Conservation (phyloP, 306 rosid genomes). For the Cucumis cinereus region DNA sequence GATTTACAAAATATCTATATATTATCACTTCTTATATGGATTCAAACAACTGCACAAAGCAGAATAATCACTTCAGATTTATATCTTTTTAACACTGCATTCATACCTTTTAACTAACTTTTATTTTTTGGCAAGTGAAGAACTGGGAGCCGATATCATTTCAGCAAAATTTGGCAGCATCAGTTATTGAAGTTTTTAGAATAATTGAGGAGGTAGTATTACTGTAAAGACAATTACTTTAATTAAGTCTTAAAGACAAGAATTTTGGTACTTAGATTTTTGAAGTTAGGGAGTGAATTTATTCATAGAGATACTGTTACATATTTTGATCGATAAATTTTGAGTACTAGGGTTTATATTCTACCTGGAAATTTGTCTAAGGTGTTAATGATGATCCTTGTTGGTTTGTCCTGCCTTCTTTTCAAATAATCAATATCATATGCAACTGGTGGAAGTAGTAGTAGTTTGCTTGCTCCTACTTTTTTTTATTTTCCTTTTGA, state of each 20-base stretch:
- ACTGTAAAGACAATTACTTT: background rate
- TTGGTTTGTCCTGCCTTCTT: background rate
- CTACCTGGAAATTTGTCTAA: background rate
- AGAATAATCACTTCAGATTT: background rate
- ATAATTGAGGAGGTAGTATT: conserved; percentile 42
- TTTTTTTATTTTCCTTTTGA: background rate
- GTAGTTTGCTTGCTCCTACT: background rate
- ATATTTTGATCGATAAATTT: background rate
- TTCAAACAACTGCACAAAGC: background rate
- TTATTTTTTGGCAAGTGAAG: conserved; percentile 18
- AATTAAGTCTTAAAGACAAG: background rate
- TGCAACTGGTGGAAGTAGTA: background rate
- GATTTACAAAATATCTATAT: background rate
- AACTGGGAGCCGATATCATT: conserved; percentile 44
- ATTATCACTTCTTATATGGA: background rate
- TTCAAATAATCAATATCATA: background rate
- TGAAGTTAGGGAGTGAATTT: background rate
- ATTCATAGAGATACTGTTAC: background rate
- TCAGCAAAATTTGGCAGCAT: conserved; percentile 42
- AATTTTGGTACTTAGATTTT: background rate
- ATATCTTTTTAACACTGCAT: background rate
- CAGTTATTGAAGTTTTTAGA: conserved; percentile 41
- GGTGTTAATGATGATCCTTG: background rate
- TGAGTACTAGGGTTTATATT: background rate
- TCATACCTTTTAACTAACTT: background rate